A percentile compares a stretch with the other conserved stretches of the same genome.
Evolutionary conservation across 2,329 filamentous ascomycete species (phyloP).

Genomic region (Hymenoscyphus occultus): DNA sequence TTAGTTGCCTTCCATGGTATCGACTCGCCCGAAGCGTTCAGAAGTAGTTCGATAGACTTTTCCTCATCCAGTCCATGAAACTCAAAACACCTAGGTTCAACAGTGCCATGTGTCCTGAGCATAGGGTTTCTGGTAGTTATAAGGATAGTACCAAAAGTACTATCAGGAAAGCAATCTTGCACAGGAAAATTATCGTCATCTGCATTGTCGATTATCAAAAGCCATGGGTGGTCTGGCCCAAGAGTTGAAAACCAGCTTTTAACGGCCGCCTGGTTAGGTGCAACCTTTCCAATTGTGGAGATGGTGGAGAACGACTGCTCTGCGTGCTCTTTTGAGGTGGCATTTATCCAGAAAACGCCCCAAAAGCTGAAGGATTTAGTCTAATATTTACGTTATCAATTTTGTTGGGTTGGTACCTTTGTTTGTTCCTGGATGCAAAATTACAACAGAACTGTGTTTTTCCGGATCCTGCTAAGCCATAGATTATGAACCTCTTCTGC

Average conservation of each 20-base stretch:
- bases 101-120: constrained; percentile 5
- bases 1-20: too few species aligned
- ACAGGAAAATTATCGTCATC: constrained; percentile 36
- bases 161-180: constrained; percentile 31
- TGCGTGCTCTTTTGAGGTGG: constrained; percentile 13
- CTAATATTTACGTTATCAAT: not conserved
- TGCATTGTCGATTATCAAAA: constrained; percentile 25
- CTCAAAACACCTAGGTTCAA: constrained; percentile 20
- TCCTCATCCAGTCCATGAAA: not conserved
- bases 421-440: constrained; percentile 12
- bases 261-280: constrained; percentile 11
- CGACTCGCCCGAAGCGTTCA: too few species aligned
- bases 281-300: constrained; percentile 10
- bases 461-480: constrained; percentile 33
- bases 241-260: constrained; percentile 29
- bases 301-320: constrained; percentile 11
- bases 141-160: constrained; percentile 36
- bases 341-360: constrained; percentile 21
- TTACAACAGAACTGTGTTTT: constrained; percentile 30
- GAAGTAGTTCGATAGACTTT: too few species aligned
- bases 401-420: constrained; percentile 11
- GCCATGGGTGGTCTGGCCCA: constrained; percentile 29
- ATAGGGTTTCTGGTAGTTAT: constrained; percentile 40
- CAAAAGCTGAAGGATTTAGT: constrained; percentile 18
- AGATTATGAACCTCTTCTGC: constrained; percentile 21